phyloP scores from a whole-genome alignment of 2,329 filamentous ascomycete genomes.

The Scedosporium aurantiacum region DNA sequence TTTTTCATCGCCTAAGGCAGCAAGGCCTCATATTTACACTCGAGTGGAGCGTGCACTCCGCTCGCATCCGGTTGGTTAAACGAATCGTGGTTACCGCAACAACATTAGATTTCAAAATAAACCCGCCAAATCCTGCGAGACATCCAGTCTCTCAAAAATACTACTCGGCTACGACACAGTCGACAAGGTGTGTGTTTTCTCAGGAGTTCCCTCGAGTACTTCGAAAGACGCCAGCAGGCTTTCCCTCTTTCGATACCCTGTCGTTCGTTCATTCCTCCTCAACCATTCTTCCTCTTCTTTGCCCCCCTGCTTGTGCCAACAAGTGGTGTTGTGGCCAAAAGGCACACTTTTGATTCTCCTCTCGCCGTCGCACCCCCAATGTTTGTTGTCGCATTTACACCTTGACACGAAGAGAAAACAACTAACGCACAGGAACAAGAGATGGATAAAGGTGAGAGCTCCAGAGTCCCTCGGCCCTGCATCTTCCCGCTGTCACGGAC shows the following conservation, averaged over 20 bases:
- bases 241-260: constrained; percentile 8
- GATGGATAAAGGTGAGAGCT: constrained; percentile 4
- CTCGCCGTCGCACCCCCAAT: not conserved
- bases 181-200: not conserved
- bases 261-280: constrained; percentile 1
- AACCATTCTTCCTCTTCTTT: not conserved
- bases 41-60: not conserved
- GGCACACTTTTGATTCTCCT: not conserved
- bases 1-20: not conserved
- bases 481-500: not conserved
- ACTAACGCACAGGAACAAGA: constrained; percentile 7
- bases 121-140: constrained; percentile 7
- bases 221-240: not conserved
- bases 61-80: constrained; percentile 4
- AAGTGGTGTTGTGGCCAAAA: not conserved
- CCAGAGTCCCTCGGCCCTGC: not conserved
- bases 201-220: not conserved
- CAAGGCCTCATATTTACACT: constrained; percentile 4
- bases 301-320: not conserved
- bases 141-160: constrained; percentile 1
- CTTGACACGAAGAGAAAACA: constrained; percentile 2
- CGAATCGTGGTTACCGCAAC: constrained; percentile 10
- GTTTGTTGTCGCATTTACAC: constrained; percentile 7
- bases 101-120: constrained; percentile 11
- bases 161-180: not conserved